Conservation (phyloP, 768 basidiomycete genomes). For the Amanita inopinata region DNA sequence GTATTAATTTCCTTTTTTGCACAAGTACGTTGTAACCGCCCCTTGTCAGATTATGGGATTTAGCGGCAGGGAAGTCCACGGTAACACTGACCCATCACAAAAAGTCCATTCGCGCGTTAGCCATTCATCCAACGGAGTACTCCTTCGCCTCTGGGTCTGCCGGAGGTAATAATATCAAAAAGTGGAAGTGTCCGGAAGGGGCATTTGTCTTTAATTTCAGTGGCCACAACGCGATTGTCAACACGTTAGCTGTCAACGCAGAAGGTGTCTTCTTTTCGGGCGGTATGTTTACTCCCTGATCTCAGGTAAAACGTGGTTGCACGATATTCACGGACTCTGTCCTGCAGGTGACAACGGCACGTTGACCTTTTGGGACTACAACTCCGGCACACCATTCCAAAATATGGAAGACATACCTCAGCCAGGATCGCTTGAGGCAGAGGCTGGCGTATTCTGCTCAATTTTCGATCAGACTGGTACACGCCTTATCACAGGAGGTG, state of each 20-base stretch:
- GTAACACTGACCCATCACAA: conserved; percentile 98
- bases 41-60: conserved; percentile 75
- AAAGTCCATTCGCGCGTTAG: conserved; percentile 90
- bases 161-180: conserved; percentile 99
- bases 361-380: conserved; percentile 89
- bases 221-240: conserved; percentile 97
- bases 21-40: conserved; percentile 4
- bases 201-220: conserved; percentile 92
- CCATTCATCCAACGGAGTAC: conserved; percentile 95
- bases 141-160: conserved; percentile 93
- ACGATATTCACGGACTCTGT: conserved; percentile 2
- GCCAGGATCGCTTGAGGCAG: conserved; percentile 96
- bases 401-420: conserved; percentile 90
- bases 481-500: conserved; percentile 88
- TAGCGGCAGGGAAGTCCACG: conserved; percentile 96
- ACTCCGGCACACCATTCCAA: conserved; percentile 92
- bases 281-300: conserved; percentile 37
- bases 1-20: no score
- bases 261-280: conserved; percentile 98
- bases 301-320: neutral
- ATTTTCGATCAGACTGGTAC: conserved; percentile 96
- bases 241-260: conserved; percentile 85
- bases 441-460: conserved; percentile 93
- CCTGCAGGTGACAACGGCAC: conserved; percentile 66
- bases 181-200: conserved; percentile 98